phyloP scores from a whole-genome alignment of 257 asterid genomes.

The Penstemon eatonii region DNA sequence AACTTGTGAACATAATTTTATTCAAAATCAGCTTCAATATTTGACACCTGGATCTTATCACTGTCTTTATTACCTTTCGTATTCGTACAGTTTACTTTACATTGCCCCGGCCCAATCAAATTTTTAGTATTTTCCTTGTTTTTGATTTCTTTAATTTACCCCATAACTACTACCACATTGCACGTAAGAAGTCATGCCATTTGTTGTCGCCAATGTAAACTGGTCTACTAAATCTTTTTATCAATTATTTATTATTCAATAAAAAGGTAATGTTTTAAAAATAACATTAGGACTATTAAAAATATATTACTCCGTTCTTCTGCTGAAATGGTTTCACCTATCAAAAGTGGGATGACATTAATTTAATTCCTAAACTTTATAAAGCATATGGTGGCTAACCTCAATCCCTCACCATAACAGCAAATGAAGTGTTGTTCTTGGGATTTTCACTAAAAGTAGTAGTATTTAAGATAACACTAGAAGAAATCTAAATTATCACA shows the following conservation, averaged over 20 bases:
- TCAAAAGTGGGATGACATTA: background rate
- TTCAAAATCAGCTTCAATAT: slow-evolving; percentile 27
- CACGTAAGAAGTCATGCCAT: too few species aligned
- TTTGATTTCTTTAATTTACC: too few species aligned
- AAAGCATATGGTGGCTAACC: background rate
- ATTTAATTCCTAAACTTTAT: background rate
- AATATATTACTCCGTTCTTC: background rate
- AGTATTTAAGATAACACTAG: too few species aligned
- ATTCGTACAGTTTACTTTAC: slow-evolving; percentile 23
- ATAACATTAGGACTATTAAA: background rate
- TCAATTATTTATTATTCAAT: too few species aligned
- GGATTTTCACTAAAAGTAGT: too few species aligned
- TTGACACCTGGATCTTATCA: slow-evolving; percentile 37
- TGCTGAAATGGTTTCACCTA: slow-evolving; percentile 20
- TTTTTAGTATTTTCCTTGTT: slow-evolving; percentile 8
- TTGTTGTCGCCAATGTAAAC: too few species aligned
- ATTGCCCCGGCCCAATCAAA: slow-evolving; percentile 15
- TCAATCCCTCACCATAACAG: background rate
- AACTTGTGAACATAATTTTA: slow-evolving; percentile 21
- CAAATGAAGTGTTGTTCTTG: background rate
- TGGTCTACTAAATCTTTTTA: background rate
- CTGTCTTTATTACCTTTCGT: slow-evolving; percentile 36
- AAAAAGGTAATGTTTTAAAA: too few species aligned
- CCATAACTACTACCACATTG: slow-evolving; percentile 26
- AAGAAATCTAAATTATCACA: too few species aligned